Evolutionary conservation across 1,284 basidiomycete species (phyloP).

Genomic region (Heterobasidion parviporum): DNA sequence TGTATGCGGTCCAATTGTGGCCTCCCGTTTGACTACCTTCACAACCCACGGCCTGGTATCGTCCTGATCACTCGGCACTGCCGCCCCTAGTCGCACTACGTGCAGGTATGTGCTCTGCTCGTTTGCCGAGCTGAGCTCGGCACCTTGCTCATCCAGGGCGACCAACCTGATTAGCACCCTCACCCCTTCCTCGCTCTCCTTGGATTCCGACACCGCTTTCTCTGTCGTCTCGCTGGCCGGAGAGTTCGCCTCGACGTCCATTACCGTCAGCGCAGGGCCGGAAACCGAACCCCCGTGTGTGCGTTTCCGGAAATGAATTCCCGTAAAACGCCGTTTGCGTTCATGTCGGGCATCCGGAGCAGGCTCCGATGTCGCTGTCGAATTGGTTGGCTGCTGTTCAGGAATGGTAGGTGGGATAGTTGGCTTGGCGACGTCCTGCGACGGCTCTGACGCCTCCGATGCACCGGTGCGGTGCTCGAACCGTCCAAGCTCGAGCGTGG

Average conservation of each 20-base stretch:
- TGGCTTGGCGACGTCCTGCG: neutral
- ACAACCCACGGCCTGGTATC: slow-evolving; percentile 74
- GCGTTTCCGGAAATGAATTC: slow-evolving; percentile 55
- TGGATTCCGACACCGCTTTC: slow-evolving; percentile 24
- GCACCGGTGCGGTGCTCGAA: slow-evolving; percentile 35
- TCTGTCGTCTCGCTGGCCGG: slow-evolving; percentile 30
- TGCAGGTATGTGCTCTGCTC: slow-evolving; percentile 84
- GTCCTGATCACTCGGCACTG: slow-evolving; percentile 24
- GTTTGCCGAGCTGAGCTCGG: slow-evolving; percentile 57
- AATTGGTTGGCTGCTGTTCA: slow-evolving; percentile 12
- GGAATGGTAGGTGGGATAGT: slow-evolving; percentile 7
- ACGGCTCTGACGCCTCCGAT: neutral
- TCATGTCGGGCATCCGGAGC: slow-evolving; percentile 7
- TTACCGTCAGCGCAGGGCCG: slow-evolving; percentile 69
- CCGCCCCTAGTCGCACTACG: slow-evolving; percentile 61
- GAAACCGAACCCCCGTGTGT: slow-evolving; percentile 41
- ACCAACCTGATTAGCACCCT: slow-evolving; percentile 68
- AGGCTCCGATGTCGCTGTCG: slow-evolving; percentile 5
- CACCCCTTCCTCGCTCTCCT: slow-evolving; percentile 57
- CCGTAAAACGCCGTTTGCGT: slow-evolving; percentile 48
- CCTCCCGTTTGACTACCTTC: slow-evolving; percentile 84
- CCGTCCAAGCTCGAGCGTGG: slow-evolving; percentile 61
- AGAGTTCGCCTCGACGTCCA: slow-evolving; percentile 44
- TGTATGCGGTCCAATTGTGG: slow-evolving; percentile 80
- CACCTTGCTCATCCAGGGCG: slow-evolving; percentile 67